These are phyloP conservation scores for Lachancea mirantina DNA, from an alignment of 805 yeast genomes.

Conservation along the genomic window DNA sequence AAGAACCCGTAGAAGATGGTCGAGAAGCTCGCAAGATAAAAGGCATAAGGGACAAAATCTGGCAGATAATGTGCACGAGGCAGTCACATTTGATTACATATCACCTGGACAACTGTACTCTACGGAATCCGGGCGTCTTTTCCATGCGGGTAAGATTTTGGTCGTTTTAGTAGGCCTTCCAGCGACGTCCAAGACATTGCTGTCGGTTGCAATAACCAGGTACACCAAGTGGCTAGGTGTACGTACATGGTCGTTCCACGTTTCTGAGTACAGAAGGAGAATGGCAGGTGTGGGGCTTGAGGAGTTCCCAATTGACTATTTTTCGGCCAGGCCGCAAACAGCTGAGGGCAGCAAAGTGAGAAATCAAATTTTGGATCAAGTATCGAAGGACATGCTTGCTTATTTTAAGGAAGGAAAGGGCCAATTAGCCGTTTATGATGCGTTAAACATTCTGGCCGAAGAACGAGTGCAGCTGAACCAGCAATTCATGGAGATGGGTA, in stretches of 20 bases:
- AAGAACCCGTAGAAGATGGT: conserved; percentile 48
- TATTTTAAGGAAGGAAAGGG: conserved; percentile 76
- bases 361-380: conserved; percentile 50
- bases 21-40: conserved; percentile 13
- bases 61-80: conserved; percentile 60
- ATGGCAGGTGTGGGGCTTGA: conserved; percentile 27
- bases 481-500: conserved; percentile 47
- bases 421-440: conserved; percentile 94
- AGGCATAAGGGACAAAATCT: conserved; percentile 9
- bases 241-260: conserved; percentile 81
- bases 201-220: conserved; percentile 85
- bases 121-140: conserved; percentile 85
- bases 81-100: conserved; percentile 40
- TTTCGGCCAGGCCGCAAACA: conserved; percentile 46
- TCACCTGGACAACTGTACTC: conserved; percentile 92
- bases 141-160: conserved; percentile 92
- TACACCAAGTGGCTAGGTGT: conserved; percentile 96
- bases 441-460: conserved; percentile 73
- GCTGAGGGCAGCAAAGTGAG: conserved; percentile 47
- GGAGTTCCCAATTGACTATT: conserved; percentile 62
- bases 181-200: conserved; percentile 90
- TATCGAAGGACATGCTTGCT: conserved; percentile 58
- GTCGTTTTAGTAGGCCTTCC: conserved; percentile 89
- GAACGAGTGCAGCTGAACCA: conserved; percentile 56
- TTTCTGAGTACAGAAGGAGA: conserved; percentile 81